These are phyloP conservation scores for Coemansia sp. DNA, from an alignment of 192 early-diverging fungal genomes.

Conservation along the genomic window DNA sequence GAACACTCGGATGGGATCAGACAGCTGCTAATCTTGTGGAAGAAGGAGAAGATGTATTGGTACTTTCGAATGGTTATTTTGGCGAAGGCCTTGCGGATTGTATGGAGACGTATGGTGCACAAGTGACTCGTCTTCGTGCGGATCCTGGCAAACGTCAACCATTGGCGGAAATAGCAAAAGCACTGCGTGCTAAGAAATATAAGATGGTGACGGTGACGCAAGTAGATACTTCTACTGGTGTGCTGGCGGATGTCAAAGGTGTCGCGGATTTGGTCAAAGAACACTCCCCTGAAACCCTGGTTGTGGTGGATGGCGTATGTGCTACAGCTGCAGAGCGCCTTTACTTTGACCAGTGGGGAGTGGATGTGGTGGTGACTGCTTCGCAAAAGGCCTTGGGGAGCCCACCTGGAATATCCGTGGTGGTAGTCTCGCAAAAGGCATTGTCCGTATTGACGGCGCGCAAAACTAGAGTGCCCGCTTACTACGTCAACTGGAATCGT, in stretches of 20 bases:
- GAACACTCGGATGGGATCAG: constrained; percentile 98
- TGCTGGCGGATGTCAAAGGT: constrained; percentile 78
- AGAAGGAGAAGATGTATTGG: constrained; percentile 82
- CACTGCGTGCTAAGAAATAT: constrained; percentile 65
- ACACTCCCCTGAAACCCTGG: constrained; percentile 81
- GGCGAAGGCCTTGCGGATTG: constrained; percentile 93
- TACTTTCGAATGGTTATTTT: constrained; percentile 93
- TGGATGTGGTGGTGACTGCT: constrained; percentile 90
- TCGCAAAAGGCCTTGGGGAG: constrained; percentile 94
- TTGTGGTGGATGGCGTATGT: constrained; percentile 94
- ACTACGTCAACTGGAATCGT: constrained; percentile 89
- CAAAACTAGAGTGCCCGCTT: constrained; percentile 77
- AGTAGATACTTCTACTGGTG: constrained; percentile 94
- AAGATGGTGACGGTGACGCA: constrained; percentile 93
- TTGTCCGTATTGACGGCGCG: constrained; percentile 52
- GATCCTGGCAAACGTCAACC: constrained; percentile 70
- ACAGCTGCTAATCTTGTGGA: constrained; percentile 88
- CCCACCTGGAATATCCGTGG: constrained; percentile 88
- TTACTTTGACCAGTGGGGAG: constrained; percentile 85
- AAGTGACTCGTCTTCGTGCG: constrained; percentile 71
- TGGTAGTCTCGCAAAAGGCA: constrained; percentile 72
- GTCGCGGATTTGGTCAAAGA: constrained; percentile 71
- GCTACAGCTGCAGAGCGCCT: constrained; percentile 92
- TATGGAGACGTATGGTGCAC: constrained; percentile 84
- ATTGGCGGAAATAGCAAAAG: constrained; percentile 64